A percentile compares a stretch with the other conserved stretches of the same genome.
Evolutionary conservation across 768 basidiomycete species (phyloP).

Genomic region (Tricholoma matsutake): DNA sequence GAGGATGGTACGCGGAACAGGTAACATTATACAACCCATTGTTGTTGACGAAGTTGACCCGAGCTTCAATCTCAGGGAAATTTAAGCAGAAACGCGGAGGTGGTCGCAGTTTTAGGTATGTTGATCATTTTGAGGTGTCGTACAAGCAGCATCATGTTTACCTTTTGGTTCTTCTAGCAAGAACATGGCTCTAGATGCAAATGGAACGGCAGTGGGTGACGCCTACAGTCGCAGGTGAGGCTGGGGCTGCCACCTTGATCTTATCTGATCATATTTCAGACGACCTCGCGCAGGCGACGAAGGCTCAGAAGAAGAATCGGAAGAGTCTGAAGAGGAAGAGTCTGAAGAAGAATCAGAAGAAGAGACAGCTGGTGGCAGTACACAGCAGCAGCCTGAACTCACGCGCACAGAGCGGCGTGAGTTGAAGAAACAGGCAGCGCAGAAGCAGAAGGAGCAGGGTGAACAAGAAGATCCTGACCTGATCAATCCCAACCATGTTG

Average conservation of each 20-base stretch:
- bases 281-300: conserved; percentile 29
- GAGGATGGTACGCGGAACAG: conserved; percentile 51
- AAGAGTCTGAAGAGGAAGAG: conserved; percentile 42
- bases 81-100: conserved; percentile 88
- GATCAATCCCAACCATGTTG: conserved; percentile 75
- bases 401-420: conserved; percentile 72
- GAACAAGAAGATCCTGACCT: conserved; percentile 64
- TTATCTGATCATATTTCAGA: conserved; percentile 13
- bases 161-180: conserved; percentile 37
- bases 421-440: conserved; percentile 68
- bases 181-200: conserved; percentile 54
- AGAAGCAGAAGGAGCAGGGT: conserved; percentile 35
- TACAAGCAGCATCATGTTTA: not conserved
- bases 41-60: not conserved
- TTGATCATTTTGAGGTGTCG: not conserved
- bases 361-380: conserved; percentile 24
- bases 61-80: conserved; percentile 47
- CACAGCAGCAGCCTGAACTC: conserved; percentile 49
- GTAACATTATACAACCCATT: conserved; percentile 19
- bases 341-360: conserved; percentile 40
- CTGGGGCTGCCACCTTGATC: conserved; percentile 5
- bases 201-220: conserved; percentile 48
- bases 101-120: conserved; percentile 78
- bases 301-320: conserved; percentile 44
- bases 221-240: conserved; percentile 45